Percentiles rank a stretch among this genome's conserved stretches.
These are phyloP conservation scores for Hura crepitans DNA, from an alignment of 441 rosid species.

Conservation along the genomic window DNA sequence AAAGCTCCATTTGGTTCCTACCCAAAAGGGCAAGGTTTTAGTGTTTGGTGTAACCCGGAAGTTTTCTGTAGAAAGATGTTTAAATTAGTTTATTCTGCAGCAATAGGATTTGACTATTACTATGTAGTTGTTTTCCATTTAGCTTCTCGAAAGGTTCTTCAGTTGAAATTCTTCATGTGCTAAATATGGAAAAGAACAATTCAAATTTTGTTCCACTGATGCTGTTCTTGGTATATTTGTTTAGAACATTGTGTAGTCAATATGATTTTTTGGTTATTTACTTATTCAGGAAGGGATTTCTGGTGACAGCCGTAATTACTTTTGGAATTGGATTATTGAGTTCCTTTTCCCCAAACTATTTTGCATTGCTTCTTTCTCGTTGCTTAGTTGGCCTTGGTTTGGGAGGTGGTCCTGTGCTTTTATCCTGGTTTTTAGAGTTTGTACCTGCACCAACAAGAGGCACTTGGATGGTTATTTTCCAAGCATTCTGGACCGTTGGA, in stretches of 20 bases:
- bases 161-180: background rate
- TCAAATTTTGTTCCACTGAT: constrained; percentile 3
- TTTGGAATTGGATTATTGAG: constrained; percentile 74
- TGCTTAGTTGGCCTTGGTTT: constrained; percentile 84
- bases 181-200: background rate
- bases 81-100: background rate
- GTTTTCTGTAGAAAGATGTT: background rate
- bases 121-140: background rate
- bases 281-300: constrained; percentile 75
- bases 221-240: background rate
- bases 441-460: constrained; percentile 91
- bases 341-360: constrained; percentile 67
- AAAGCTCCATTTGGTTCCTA: background rate
- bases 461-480: constrained; percentile 84
- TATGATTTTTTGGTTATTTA: constrained; percentile 11
- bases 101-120: background rate
- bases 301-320: constrained; percentile 73
- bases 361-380: constrained; percentile 51
- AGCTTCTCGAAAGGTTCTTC: background rate
- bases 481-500: constrained; percentile 82
- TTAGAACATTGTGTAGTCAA: background rate
- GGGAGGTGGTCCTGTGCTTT: constrained; percentile 94
- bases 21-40: background rate
- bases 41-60: background rate
- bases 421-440: constrained; percentile 93